phyloP scores from a whole-genome alignment of 495 filamentous ascomycete species.

The Annulohypoxylon maeteangense region DNA sequence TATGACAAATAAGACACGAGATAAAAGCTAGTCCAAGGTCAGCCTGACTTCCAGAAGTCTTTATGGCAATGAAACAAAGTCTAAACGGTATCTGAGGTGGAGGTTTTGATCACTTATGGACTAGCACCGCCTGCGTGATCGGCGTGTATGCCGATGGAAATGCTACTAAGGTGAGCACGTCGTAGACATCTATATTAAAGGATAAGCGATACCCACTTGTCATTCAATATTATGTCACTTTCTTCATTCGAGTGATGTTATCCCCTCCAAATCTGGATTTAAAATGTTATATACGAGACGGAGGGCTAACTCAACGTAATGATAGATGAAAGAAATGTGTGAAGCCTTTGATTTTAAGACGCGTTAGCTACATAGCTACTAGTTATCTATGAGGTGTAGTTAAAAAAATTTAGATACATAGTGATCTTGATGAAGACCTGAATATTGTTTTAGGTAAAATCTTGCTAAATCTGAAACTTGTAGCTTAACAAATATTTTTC shows the following conservation, averaged over 20 bases:
- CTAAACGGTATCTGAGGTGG: neutral
- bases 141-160: conserved; percentile 7
- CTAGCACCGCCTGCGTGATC: conserved; percentile 18
- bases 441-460: neutral
- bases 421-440: neutral
- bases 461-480: neutral
- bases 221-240: conserved; percentile 20
- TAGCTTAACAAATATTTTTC: conserved; percentile 13
- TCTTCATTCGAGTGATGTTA: conserved; percentile 13
- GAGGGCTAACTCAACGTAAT: neutral
- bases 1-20: conserved; percentile 24
- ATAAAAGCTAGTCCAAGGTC: neutral
- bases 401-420: neutral
- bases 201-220: conserved; percentile 24
- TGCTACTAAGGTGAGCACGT: neutral
- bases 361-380: too few relatives aligned
- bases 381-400: neutral
- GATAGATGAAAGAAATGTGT: neutral
- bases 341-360: neutral
- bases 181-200: conserved; percentile 15
- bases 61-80: conserved; percentile 1
- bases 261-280: neutral
- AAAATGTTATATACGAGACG: too few relatives aligned
- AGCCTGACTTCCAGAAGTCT: neutral
- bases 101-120: neutral